These are phyloP conservation scores for Whalleya microplaca DNA, from an alignment of 2,329 filamentous ascomycete genomes.

Conservation along the genomic window DNA sequence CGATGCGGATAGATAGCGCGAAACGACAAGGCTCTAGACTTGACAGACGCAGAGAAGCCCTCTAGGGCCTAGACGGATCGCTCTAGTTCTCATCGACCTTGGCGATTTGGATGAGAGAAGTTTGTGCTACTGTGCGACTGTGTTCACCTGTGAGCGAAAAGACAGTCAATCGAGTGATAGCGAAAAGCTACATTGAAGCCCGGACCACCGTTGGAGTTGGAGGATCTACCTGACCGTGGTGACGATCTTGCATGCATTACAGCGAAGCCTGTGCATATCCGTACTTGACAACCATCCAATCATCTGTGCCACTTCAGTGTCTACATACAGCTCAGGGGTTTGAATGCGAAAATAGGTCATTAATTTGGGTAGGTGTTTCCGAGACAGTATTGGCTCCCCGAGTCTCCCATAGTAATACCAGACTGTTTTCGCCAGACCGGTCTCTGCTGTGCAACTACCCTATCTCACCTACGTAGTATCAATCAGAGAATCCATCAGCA, in stretches of 20 bases:
- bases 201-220: constrained; percentile 15
- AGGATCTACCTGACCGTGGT: constrained; percentile 1
- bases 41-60: background rate
- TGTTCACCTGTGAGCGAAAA: no score
- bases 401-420: constrained; percentile 4
- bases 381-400: constrained; percentile 14
- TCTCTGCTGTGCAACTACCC: constrained; percentile 23
- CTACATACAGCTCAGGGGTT: constrained; percentile 2
- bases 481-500: background rate
- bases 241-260: constrained; percentile 20
- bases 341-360: constrained; percentile 9
- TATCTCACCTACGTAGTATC: background rate
- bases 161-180: background rate
- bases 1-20: constrained; percentile 18
- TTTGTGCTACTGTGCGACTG: no score
- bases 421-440: constrained; percentile 13
- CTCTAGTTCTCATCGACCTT: background rate
- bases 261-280: constrained; percentile 7
- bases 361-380: constrained; percentile 26
- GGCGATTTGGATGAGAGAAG: background rate
- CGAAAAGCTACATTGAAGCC: constrained; percentile 8
- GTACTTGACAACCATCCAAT: constrained; percentile 9
- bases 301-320: constrained; percentile 4
- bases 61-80: background rate
- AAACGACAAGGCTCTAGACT: constrained; percentile 2